These are phyloP conservation scores for Clavaria fumosa DNA, from an alignment of 768 basidiomycete species.

Conservation along the genomic window DNA sequence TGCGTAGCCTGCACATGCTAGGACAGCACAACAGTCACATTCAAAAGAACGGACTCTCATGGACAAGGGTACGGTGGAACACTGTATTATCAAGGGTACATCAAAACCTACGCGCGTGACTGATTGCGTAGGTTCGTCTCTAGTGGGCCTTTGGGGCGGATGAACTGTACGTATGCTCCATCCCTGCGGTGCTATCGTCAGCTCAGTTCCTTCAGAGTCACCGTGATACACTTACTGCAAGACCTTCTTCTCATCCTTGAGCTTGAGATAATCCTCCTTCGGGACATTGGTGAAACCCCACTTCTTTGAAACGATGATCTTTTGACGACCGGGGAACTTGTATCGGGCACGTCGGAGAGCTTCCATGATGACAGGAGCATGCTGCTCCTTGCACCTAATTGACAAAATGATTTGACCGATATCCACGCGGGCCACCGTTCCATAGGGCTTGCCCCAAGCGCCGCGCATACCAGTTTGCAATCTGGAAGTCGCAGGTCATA, in stretches of 20 bases:
- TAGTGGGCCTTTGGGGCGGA: conserved; percentile 74
- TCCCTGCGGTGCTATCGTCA: conserved; percentile 36
- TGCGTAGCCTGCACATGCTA: no score
- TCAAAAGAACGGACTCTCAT: no score
- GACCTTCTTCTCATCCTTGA: conserved; percentile 85
- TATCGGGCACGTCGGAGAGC: conserved; percentile 95
- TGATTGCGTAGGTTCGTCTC: conserved; percentile 77
- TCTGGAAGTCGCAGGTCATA: conserved; percentile 26
- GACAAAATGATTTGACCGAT: conserved; percentile 87
- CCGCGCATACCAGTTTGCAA: conserved; percentile 98
- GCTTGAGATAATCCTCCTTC: conserved; percentile 73
- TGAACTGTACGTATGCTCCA: conserved; percentile 91
- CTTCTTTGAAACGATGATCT: conserved; percentile 94
- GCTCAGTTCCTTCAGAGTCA: no score
- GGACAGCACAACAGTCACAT: no score
- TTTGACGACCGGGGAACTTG: conserved; percentile 99
- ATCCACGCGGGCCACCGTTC: conserved; percentile 89
- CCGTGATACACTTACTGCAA: conserved; percentile 68
- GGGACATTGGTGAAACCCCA: conserved; percentile 97
- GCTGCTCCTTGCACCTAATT: conserved; percentile 82
- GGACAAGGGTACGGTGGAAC: no score
- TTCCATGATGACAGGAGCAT: conserved; percentile 83
- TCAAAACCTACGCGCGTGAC: conserved; percentile 39
- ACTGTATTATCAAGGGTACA: no score
- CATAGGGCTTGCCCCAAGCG: conserved; percentile 98